Evolutionary conservation across 2,329 filamentous ascomycete genomes (phyloP).

Genomic region (Fusarium irregulare): DNA sequence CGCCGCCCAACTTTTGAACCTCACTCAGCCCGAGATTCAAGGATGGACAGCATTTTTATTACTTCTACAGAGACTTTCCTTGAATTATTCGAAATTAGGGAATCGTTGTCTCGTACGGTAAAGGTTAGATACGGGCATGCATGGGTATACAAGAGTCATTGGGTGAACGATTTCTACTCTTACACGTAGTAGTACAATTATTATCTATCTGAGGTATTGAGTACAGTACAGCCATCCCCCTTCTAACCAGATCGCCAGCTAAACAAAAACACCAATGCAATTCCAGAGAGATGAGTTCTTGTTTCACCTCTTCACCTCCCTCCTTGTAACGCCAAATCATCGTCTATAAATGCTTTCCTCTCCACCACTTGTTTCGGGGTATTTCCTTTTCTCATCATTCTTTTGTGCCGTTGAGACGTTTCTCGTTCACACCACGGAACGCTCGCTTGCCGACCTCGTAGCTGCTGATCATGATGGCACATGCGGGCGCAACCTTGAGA

Average conservation of each 20-base stretch:
- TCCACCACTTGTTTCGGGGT: conserved; percentile 12
- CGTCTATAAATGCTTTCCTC: conserved; percentile 24
- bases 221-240: conserved; percentile 25
- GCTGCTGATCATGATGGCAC: conserved; percentile 98
- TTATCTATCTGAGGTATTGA: conserved; percentile 40
- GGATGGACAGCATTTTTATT: too few species aligned
- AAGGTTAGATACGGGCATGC: too few species aligned
- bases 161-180: not conserved
- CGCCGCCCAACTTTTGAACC: not conserved
- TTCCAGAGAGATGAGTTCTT: conserved; percentile 33
- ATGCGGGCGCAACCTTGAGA: conserved; percentile 93
- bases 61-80: too few species aligned
- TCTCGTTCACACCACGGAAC: conserved; percentile 79
- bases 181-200: conserved; percentile 40
- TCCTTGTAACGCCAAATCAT: conserved; percentile 38
- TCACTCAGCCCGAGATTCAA: too few species aligned
- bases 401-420: conserved; percentile 26
- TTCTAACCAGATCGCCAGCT: conserved; percentile 33
- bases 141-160: not conserved
- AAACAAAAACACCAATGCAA: conserved; percentile 7
- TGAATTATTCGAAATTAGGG: too few species aligned
- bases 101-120: too few species aligned
- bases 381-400: conserved; percentile 14
- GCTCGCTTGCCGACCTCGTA: conserved; percentile 96
- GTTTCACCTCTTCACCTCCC: conserved; percentile 10